These are phyloP conservation scores for Lepiota brunneoincarnata DNA, from an alignment of 768 basidiomycete genomes.

Conservation along the genomic window DNA sequence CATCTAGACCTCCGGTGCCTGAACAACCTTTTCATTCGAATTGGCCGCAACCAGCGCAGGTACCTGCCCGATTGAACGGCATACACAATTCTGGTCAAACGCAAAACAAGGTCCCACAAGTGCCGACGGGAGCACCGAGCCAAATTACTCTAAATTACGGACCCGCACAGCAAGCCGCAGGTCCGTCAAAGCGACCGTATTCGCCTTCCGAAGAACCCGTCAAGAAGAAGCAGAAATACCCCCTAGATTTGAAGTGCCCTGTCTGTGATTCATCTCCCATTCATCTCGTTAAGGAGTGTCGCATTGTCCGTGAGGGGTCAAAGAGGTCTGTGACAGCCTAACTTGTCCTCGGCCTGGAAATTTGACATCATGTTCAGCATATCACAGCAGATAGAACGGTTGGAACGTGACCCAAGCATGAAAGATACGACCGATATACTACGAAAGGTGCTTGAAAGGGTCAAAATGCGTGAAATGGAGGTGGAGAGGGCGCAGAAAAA, in stretches of 20 bases:
- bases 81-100: not conserved
- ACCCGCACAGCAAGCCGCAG: constrained; percentile 3
- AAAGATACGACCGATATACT: constrained; percentile 17
- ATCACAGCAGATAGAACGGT: constrained; percentile 19
- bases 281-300: constrained; percentile 55
- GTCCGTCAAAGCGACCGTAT: constrained; percentile 33
- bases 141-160: constrained; percentile 2
- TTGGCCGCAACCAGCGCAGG: not conserved
- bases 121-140: not conserved
- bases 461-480: constrained; percentile 17
- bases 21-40: constrained; percentile 12
- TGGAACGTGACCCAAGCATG: constrained; percentile 20
- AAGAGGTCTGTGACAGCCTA: constrained; percentile 39
- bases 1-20: constrained; percentile 6
- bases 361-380: constrained; percentile 22
- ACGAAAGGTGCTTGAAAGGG: constrained; percentile 21
- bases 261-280: constrained; percentile 44
- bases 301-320: constrained; percentile 49
- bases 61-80: not conserved
- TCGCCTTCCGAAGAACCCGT: constrained; percentile 20
- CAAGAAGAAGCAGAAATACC: constrained; percentile 37
- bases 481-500: not conserved
- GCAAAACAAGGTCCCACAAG: not conserved
- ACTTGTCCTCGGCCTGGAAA: not conserved
- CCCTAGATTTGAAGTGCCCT: constrained; percentile 30